Evolutionary conservation across 495 filamentous ascomycete species (phyloP).

Genomic region (Penicillium nucicola): DNA sequence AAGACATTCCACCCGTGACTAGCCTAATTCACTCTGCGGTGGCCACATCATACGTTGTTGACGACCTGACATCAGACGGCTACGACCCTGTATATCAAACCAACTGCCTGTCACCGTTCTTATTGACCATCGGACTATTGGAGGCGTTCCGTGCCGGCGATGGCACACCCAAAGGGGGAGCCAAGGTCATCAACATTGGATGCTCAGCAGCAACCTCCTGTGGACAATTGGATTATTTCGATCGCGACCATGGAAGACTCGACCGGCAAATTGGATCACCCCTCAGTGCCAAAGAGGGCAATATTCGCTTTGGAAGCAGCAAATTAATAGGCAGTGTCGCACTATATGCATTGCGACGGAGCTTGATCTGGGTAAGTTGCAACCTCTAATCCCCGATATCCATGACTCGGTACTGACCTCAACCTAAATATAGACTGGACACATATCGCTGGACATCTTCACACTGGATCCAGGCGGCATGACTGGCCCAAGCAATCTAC

Average conservation of each 20-base stretch:
- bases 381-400: not conserved
- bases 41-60: constrained; percentile 33
- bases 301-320: constrained; percentile 38
- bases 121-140: constrained; percentile 39
- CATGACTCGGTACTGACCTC: not conserved
- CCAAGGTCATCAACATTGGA: constrained; percentile 40
- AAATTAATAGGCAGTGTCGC: constrained; percentile 38
- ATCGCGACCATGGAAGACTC: constrained; percentile 17
- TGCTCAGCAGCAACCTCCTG: constrained; percentile 34
- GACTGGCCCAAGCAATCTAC: constrained; percentile 26
- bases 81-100: constrained; percentile 42
- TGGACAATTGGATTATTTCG: constrained; percentile 37
- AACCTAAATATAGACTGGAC: constrained; percentile 25
- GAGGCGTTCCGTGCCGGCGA: constrained; percentile 40
- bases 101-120: constrained; percentile 39
- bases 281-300: constrained; percentile 32
- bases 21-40: constrained; percentile 39
- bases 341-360: constrained; percentile 42
- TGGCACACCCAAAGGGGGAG: constrained; percentile 30
- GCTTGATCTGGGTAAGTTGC: constrained; percentile 35
- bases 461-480: constrained; percentile 41
- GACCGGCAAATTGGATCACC: constrained; percentile 19
- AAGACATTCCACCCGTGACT: constrained; percentile 37
- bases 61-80: constrained; percentile 35
- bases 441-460: constrained; percentile 39